phyloP scores from a whole-genome alignment of 768 basidiomycete species.

The Pisolithus microcarpus region DNA sequence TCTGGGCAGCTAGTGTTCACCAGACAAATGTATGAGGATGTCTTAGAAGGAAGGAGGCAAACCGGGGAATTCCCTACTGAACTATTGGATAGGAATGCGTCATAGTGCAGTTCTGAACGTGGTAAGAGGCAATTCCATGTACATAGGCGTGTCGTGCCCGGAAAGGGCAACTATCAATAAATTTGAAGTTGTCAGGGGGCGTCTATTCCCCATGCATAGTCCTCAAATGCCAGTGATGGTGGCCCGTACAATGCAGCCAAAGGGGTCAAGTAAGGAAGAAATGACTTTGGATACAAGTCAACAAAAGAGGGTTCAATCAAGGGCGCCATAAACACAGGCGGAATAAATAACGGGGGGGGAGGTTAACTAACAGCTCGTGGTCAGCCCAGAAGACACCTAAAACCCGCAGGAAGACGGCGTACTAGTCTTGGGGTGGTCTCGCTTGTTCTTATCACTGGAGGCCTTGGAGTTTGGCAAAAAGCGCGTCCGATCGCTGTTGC shows the following conservation, averaged over 20 bases:
- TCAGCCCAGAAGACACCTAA: background rate
- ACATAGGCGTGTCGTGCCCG: background rate
- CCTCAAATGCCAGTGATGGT: background rate
- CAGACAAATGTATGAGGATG: constrained; percentile 47
- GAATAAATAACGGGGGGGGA: background rate
- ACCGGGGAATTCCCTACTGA: constrained; percentile 9
- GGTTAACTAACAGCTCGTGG: background rate
- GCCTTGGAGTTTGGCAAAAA: constrained; percentile 43
- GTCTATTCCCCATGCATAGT: background rate
- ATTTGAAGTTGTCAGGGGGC: no score
- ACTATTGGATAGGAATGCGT: background rate
- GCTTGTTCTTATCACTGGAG: constrained; percentile 19
- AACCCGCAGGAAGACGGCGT: background rate
- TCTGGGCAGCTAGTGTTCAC: constrained; percentile 40
- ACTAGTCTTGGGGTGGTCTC: background rate
- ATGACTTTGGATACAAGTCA: background rate
- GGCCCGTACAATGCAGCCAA: constrained; percentile 4
- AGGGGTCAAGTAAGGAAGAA: background rate
- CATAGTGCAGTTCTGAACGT: background rate
- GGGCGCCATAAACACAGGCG: background rate
- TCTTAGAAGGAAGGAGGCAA: constrained; percentile 34
- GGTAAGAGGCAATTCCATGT: background rate
- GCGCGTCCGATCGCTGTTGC: constrained; percentile 37
- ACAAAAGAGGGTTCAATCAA: background rate
- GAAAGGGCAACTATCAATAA: background rate